phyloP scores from a whole-genome alignment of 345 rosid genomes.

The Brassica rapa region DNA sequence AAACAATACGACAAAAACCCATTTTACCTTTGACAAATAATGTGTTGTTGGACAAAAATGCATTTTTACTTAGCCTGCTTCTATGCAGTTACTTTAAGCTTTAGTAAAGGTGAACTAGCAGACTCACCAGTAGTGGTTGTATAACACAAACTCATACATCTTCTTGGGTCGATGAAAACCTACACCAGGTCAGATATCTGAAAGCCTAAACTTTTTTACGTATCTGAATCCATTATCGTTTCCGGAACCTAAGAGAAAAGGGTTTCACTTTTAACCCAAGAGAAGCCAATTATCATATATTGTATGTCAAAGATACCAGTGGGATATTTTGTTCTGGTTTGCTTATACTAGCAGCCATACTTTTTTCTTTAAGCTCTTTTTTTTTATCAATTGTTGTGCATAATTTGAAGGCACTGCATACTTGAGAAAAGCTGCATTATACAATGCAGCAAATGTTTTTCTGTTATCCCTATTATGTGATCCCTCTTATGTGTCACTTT shows the following conservation, averaged over 20 bases:
- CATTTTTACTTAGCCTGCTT: too few species aligned
- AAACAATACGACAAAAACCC: too few species aligned
- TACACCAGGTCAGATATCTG: too few species aligned
- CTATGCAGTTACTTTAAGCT: too few species aligned
- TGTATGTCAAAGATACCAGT: conserved; percentile 13
- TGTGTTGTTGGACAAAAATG: too few species aligned
- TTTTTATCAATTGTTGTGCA: neutral
- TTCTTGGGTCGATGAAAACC: too few species aligned
- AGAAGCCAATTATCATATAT: conserved; percentile 21
- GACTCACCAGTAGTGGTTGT: too few species aligned
- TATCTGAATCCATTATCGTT: conserved; percentile 29
- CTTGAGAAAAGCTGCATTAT: neutral
- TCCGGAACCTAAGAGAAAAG: conserved; percentile 25
- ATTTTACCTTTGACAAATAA: too few species aligned
- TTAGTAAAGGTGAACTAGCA: too few species aligned
- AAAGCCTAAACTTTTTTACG: too few species aligned
- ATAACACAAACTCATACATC: too few species aligned
- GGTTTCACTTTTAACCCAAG: conserved; percentile 27
- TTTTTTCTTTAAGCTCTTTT: conserved; percentile 11
- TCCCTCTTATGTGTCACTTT: neutral
- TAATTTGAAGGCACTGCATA: neutral
- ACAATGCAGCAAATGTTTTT: neutral
- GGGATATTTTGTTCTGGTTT: conserved; percentile 19
- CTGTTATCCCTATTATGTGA: neutral
- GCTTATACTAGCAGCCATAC: neutral